Conservation (phyloP, 1,284 basidiomycete species). For the Apiotrichum mycotoxinovorans region DNA sequence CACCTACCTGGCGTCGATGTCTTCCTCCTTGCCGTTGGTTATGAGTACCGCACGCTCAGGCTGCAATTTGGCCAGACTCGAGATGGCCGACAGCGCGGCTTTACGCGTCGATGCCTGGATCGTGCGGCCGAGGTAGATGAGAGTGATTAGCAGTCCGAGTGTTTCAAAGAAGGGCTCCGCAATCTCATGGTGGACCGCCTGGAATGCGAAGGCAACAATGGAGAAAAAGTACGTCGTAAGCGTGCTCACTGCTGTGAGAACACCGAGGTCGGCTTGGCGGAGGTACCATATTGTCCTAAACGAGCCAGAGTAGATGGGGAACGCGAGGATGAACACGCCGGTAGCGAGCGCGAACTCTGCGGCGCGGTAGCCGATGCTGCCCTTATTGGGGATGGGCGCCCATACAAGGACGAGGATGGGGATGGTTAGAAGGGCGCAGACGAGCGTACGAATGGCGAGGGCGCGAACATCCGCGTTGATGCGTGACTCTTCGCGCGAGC, state of each 20-base stretch:
- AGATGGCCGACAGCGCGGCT: slow-evolving; percentile 44
- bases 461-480: slow-evolving; percentile 29
- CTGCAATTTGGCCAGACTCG: slow-evolving; percentile 44
- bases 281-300: slow-evolving; percentile 51
- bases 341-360: slow-evolving; percentile 52
- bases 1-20: slow-evolving; percentile 22
- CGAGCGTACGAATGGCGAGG: slow-evolving; percentile 43
- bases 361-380: slow-evolving; percentile 45
- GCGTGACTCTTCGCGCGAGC: slow-evolving; percentile 1
- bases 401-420: slow-evolving; percentile 55
- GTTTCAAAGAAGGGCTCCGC: slow-evolving; percentile 55
- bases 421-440: slow-evolving; percentile 48
- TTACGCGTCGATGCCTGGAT: slow-evolving; percentile 52
- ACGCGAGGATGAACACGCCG: slow-evolving; percentile 51
- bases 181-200: slow-evolving; percentile 46
- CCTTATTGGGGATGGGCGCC: slow-evolving; percentile 50
- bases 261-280: slow-evolving; percentile 52
- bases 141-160: slow-evolving; percentile 52
- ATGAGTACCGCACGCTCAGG: slow-evolving; percentile 45
- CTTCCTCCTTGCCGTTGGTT: slow-evolving; percentile 24
- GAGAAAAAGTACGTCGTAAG: slow-evolving; percentile 54
- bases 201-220: slow-evolving; percentile 51
- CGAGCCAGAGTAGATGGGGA: slow-evolving; percentile 50
- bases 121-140: slow-evolving; percentile 53
- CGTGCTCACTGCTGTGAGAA: slow-evolving; percentile 53